Conservation (phyloP, 257 asterid genomes). For the Verbascum thapsus region DNA sequence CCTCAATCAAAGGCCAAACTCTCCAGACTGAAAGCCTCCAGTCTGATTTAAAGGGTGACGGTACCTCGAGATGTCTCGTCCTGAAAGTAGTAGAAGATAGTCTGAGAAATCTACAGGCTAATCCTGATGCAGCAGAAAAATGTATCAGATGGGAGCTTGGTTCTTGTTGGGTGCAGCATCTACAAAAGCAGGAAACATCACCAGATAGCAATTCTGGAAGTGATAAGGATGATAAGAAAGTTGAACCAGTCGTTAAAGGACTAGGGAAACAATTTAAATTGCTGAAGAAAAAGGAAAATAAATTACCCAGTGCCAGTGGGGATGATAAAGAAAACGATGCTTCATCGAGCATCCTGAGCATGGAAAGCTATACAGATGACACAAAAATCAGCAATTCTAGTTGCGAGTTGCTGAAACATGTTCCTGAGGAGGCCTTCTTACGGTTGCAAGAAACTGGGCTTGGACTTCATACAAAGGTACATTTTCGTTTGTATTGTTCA, state of each 20-base stretch:
- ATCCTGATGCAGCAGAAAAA: slow-evolving; percentile 42
- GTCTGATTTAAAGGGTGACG: slow-evolving; percentile 41
- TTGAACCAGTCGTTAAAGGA: slow-evolving; percentile 82
- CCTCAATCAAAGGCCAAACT: slow-evolving; percentile 50
- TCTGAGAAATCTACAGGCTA: slow-evolving; percentile 49
- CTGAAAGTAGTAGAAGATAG: slow-evolving; percentile 65
- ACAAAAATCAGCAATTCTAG: slow-evolving; percentile 38
- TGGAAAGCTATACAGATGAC: slow-evolving; percentile 48
- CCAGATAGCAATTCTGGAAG: slow-evolving; percentile 48
- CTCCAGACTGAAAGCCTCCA: too few species aligned
- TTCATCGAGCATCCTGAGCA: too few species aligned
- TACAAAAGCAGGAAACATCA: slow-evolving; percentile 79
- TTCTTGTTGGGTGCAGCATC: slow-evolving; percentile 98
- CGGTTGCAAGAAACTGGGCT: slow-evolving; percentile 74
- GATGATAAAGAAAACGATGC: slow-evolving; percentile 48
- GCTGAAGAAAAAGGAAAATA: slow-evolving; percentile 81
- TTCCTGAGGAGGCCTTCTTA: slow-evolving; percentile 68
- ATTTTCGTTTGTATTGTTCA: slow-evolving; percentile 6
- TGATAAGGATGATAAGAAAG: slow-evolving; percentile 53
- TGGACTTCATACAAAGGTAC: slow-evolving; percentile 88
- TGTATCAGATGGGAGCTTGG: slow-evolving; percentile 98
- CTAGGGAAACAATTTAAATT: slow-evolving; percentile 95
- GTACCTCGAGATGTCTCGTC: slow-evolving; percentile 54
- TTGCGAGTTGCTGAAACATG: slow-evolving; percentile 58
- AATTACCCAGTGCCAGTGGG: slow-evolving; percentile 36